Evolutionary conservation across 345 rosid species (phyloP).

Genomic region (Melaleuca alternifolia): DNA sequence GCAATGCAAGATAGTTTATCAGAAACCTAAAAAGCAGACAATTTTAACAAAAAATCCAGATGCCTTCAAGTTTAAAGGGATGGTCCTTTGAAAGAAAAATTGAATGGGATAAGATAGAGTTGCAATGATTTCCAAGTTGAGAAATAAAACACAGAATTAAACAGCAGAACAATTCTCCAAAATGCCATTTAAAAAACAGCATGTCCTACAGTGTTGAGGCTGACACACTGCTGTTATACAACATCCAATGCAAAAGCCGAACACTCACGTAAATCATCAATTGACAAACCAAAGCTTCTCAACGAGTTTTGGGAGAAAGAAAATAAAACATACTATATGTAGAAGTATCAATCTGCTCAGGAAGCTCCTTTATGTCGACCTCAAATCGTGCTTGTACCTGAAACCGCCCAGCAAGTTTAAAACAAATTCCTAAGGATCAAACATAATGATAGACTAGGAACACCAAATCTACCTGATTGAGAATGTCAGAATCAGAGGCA

Average conservation of each 20-base stretch:
- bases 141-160: too few relatives aligned
- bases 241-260: not conserved
- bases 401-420: not conserved
- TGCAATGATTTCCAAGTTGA: not conserved
- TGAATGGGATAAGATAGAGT: not conserved
- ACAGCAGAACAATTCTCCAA: not conserved
- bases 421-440: not conserved
- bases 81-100: not conserved
- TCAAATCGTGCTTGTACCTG: slow-evolving; percentile 28
- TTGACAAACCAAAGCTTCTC: not conserved
- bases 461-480: slow-evolving; percentile 63
- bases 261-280: not conserved
- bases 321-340: slow-evolving; percentile 13
- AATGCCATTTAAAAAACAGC: not conserved
- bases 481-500: slow-evolving; percentile 80
- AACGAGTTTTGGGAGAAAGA: not conserved
- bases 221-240: not conserved
- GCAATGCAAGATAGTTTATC: not conserved
- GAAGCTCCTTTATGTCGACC: slow-evolving; percentile 30
- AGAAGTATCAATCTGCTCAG: slow-evolving; percentile 29
- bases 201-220: not conserved
- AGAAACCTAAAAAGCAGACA: not conserved
- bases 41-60: not conserved
- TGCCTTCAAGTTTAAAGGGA: not conserved
- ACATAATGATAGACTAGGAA: not conserved